A percentile compares a stretch with the other conserved stretches of the same genome.
phyloP scores from a whole-genome alignment of 2,329 filamentous ascomycete genomes.

The Teratosphaeria zuluensis region DNA sequence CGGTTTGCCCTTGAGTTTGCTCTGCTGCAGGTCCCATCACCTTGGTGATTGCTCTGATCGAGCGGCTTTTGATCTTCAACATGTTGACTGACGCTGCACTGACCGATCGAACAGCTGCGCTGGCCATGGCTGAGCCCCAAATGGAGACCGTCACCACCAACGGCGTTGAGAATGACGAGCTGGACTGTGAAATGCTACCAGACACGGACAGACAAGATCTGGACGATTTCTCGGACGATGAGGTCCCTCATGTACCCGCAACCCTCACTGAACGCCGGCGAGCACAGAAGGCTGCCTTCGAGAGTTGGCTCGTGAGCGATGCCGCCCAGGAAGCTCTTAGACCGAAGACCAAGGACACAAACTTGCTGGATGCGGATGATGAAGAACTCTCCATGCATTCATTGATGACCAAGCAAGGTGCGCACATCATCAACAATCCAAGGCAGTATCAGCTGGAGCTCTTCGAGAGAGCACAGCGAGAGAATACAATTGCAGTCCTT shows the following conservation, averaged over 20 bases:
- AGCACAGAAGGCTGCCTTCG: conserved; percentile 34
- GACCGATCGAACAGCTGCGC: neutral
- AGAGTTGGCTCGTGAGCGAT: conserved; percentile 32
- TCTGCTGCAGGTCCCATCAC: neutral
- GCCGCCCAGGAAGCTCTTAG: conserved; percentile 35
- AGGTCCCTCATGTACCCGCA: conserved; percentile 14
- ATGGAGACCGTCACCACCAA: neutral
- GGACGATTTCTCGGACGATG: conserved; percentile 12
- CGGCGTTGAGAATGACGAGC: neutral
- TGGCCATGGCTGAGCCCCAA: neutral
- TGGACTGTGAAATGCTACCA: neutral
- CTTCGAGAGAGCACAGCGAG: conserved; percentile 73
- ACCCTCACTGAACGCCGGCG: conserved; percentile 28
- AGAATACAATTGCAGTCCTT: conserved; percentile 86
- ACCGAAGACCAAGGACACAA: conserved; percentile 28
- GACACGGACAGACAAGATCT: neutral
- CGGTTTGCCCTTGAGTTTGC: neutral
- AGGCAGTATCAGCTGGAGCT: conserved; percentile 88
- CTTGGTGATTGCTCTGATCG: neutral
- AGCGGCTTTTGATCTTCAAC: neutral
- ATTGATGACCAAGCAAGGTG: conserved; percentile 43
- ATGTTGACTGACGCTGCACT: neutral
- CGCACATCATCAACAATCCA: conserved; percentile 61
- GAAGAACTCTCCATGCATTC: conserved; percentile 44
- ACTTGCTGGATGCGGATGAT: conserved; percentile 26